phyloP scores from a whole-genome alignment of 1,139 yeast genomes.

The Pichia sp. region DNA sequence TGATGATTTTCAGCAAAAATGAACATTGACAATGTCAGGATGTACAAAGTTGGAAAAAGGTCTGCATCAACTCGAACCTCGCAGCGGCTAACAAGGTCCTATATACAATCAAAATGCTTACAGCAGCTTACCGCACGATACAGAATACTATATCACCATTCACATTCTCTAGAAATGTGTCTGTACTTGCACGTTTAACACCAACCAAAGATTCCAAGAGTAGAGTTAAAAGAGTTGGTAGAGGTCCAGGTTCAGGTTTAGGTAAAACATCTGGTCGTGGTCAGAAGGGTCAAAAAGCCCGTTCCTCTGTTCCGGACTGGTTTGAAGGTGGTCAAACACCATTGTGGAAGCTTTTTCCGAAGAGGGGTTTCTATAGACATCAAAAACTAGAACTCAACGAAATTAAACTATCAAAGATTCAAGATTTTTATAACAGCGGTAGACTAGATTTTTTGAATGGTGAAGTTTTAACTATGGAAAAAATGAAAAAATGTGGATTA shows the following conservation, averaged over 20 bases:
- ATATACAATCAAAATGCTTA: background rate
- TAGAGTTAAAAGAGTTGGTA: constrained; percentile 69
- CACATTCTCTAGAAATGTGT: constrained; percentile 16
- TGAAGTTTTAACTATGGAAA: constrained; percentile 67
- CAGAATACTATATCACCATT: background rate
- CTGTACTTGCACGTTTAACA: constrained; percentile 22
- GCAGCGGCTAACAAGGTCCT: too few species aligned
- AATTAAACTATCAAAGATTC: constrained; percentile 52
- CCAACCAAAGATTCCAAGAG: constrained; percentile 31
- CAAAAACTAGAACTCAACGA: constrained; percentile 43
- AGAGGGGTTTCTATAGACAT: constrained; percentile 60
- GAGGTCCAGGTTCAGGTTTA: constrained; percentile 92
- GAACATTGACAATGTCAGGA: too few species aligned
- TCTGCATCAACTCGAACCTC: too few species aligned
- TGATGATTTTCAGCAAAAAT: too few species aligned
- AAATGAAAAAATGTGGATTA: constrained; percentile 60
- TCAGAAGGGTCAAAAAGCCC: constrained; percentile 97
- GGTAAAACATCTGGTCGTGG: constrained; percentile 98
- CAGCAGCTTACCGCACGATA: background rate
- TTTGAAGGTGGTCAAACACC: constrained; percentile 99
- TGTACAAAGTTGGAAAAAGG: too few species aligned
- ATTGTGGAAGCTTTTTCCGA: constrained; percentile 79
- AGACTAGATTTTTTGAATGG: constrained; percentile 52
- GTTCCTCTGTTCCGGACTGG: constrained; percentile 86
- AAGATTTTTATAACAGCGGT: constrained; percentile 59